Conservation (phyloP, 2,329 filamentous ascomycete species). For the Botrytis elliptica region DNA sequence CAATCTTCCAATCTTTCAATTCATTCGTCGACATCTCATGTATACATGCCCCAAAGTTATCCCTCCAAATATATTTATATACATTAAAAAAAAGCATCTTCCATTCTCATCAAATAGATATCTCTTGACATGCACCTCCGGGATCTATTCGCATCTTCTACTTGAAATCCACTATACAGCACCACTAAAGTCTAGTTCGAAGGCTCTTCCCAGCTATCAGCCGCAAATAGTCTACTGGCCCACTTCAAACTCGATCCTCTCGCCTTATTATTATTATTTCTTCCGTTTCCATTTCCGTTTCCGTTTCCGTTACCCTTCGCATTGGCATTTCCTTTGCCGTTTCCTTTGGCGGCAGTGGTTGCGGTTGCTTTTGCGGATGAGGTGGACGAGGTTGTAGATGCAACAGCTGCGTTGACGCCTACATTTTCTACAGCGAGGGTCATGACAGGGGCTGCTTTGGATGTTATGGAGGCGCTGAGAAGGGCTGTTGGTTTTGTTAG, state of each 20-base stretch:
- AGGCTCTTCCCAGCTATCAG: constrained; percentile 12
- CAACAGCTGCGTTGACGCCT: not conserved
- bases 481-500: constrained; percentile 10
- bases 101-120: not conserved
- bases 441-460: constrained; percentile 7
- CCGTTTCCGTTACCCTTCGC: not conserved
- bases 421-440: constrained; percentile 15
- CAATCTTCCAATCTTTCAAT: not conserved
- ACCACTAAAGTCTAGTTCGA: not conserved
- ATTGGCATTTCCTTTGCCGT: not conserved
- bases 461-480: constrained; percentile 15
- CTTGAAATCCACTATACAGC: not conserved
- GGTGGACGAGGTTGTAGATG: not conserved
- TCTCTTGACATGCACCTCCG: not conserved
- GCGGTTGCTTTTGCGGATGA: not conserved
- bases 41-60: not conserved
- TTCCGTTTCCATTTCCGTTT: no score
- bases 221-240: not conserved
- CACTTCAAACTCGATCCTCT: constrained; percentile 1
- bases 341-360: not conserved
- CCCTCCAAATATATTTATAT: not conserved
- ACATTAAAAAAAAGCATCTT: constrained; percentile 14
- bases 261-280: not conserved
- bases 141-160: not conserved
- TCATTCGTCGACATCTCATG: not conserved